Base-by-base conservation (phyloP, 495 filamentous ascomycete species). In the Podospora didyma region DNA sequence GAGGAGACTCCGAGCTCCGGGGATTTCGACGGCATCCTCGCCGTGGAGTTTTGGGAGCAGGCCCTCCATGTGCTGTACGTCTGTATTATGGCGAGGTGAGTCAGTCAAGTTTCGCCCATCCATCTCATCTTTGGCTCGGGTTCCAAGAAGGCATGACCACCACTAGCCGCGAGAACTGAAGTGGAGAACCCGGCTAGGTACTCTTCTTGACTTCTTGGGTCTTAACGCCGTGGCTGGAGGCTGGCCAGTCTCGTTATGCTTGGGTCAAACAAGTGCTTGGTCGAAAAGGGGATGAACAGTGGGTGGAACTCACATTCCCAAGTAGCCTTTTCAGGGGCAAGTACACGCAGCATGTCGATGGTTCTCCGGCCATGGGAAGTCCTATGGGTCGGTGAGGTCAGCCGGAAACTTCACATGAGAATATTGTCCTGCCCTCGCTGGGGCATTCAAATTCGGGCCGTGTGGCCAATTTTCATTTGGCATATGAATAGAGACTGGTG, bases 301-400 rank as follows among this genome's bases (percentile, higher is more conserved):
- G n/a, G n/a, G n/a, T n/a, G 7, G 50, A 3, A 84, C 89, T 69
- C 71, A 93, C 89, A 96, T 51, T 96, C 92, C 90, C 87, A 90
- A 62, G 87, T 96, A 35, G 94, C 94, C 66, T 89, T 89, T 58
- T 81, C 81, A 59, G 86, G 82, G 65, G 89, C 86, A 54, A 95
- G 85, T 21, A 90, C 63, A 63, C 79, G 79, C 54, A 96, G 76
- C 9, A 85, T 81, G 68, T 97, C 91, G 56, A 97, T 93, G 63
- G 82, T 88, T 54, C 93, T 77, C 24, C 92, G 83, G 47, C 93
- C 93, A 69, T 97, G 93, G 0, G 90, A 96, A 3, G 90, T 93
- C 56, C 65, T 68, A 19, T 12, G 4, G n/a, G 16, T 12, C 3
- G 3, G 22, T 24, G 7, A 5, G 48, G 3, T 14, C 12, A 42